Base-by-base conservation (phyloP, 768 basidiomycete genomes). In the Fistulinella prunicolor region DNA sequence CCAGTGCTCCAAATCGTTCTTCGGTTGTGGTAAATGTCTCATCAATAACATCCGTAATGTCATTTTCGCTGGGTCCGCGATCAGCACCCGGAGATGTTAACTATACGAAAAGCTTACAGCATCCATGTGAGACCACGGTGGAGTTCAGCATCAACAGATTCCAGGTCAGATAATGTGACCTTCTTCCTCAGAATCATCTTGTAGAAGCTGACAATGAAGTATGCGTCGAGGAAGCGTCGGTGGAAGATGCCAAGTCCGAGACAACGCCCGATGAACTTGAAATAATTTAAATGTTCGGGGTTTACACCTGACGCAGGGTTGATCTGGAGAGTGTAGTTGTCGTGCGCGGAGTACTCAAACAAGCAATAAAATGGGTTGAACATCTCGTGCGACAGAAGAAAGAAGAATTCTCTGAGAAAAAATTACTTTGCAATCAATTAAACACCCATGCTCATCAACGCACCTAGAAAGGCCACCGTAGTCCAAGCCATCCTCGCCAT, bases 351-450 rank as follows among this genome's bases (percentile, higher is more conserved):
- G 70, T 99, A 99, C 72, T 99, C 96, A 72, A 99, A 99, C 10
- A 99, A 77, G 68, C 96, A 98, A 72, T 99, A 98, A 80, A 99
- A 98, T 20, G 96, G 96, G 70, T 98, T 96, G 78, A 99, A 98
- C 96, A 99, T 98, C 71, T 98, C 96, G 68, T 99, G 96, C 28
- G 95, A 98, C 40, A 99, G 80, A 49, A 99, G 74, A 88, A 98
- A 99, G 80, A 99, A 99, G 78, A 98, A 99, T 73, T 99, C 96
- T 76, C 94, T 95, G 70, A 37, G 49, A 20, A 17, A 51, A 36
- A 26, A 37, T 61, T 47, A 63, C 46, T 39, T 8, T 36, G 26
- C 9, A 1, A 36, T 14, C 36, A 26, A 44, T 35, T 5, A 36
- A 5, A 6, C 13, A 39, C 20, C 34, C 20, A 20, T 17, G 23